Percentiles rank a stretch among this genome's conserved stretches.
Conservation (phyloP, 805 yeast genomes). For the Spathaspora hagerdaliae region DNA sequence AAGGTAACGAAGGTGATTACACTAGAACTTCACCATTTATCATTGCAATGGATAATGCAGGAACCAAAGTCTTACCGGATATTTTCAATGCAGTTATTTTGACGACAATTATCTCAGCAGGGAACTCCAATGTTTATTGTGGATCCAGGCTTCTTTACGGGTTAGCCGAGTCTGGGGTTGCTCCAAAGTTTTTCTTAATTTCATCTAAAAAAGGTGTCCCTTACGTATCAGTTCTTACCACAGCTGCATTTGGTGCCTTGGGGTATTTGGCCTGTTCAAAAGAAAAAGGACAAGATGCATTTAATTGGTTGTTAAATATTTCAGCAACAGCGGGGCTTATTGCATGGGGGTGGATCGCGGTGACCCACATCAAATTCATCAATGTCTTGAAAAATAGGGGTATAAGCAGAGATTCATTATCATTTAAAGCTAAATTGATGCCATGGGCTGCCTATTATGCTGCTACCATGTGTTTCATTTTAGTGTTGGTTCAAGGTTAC, state of each 20-base stretch:
- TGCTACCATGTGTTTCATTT: slow-evolving; percentile 45
- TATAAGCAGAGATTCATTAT: slow-evolving; percentile 63
- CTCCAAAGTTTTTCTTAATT: slow-evolving; percentile 59
- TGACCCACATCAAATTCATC: slow-evolving; percentile 69
- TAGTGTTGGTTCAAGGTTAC: slow-evolving; percentile 72
- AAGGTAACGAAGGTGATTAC: slow-evolving; percentile 46
- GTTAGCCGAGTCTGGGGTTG: slow-evolving; percentile 66
- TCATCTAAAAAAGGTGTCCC: slow-evolving; percentile 63
- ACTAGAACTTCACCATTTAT: slow-evolving; percentile 84
- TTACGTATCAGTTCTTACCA: slow-evolving; percentile 48
- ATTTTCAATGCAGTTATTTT: slow-evolving; percentile 75
- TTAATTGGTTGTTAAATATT: slow-evolving; percentile 63
- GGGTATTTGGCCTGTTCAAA: slow-evolving; percentile 49
- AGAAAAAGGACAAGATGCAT: not conserved
- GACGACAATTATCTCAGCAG: slow-evolving; percentile 74
- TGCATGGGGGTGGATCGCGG: slow-evolving; percentile 65
- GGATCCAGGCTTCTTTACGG: slow-evolving; percentile 74
- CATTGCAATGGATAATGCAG: slow-evolving; percentile 68
- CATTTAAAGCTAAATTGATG: slow-evolving; percentile 68
- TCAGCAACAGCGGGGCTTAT: slow-evolving; percentile 73
- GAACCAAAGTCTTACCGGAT: slow-evolving; percentile 63
- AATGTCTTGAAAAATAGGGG: slow-evolving; percentile 57
- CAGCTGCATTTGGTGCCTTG: slow-evolving; percentile 59
- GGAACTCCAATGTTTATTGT: slow-evolving; percentile 73
- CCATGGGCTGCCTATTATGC: slow-evolving; percentile 68